These are phyloP conservation scores for Kodamaea sp. DNA, from an alignment of 1,139 yeast genomes.

Conservation along the genomic window DNA sequence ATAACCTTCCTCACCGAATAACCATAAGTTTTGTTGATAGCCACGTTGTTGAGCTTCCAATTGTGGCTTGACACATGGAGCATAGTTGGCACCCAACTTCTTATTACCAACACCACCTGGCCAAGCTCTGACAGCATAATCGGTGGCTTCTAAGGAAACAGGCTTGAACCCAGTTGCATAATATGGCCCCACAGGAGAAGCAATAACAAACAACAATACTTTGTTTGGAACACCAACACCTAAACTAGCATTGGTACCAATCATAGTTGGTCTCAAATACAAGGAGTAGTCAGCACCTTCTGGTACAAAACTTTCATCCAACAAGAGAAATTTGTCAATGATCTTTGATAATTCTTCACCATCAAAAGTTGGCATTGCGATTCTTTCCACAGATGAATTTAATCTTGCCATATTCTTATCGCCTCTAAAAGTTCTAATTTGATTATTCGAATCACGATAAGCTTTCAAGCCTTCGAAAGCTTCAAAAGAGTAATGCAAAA, in stretches of 20 bases:
- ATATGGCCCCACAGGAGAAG: slow-evolving; percentile 31
- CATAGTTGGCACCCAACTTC: slow-evolving; percentile 46
- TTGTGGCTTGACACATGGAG: slow-evolving; percentile 39
- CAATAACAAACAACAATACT: slow-evolving; percentile 36
- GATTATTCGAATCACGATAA: slow-evolving; percentile 26
- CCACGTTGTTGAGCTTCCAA: slow-evolving; percentile 34
- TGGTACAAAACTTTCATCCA: slow-evolving; percentile 31
- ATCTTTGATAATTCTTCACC: slow-evolving; percentile 34
- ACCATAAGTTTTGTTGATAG: slow-evolving; percentile 42
- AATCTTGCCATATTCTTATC: slow-evolving; percentile 38
- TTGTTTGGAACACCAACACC: slow-evolving; percentile 35
- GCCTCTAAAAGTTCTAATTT: slow-evolving; percentile 38
- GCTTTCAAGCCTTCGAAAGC: slow-evolving; percentile 31
- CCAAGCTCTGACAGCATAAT: slow-evolving; percentile 41
- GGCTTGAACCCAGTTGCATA: slow-evolving; percentile 33
- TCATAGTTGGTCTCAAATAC: slow-evolving; percentile 30
- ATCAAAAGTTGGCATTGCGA: slow-evolving; percentile 37
- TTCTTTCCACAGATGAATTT: slow-evolving; percentile 36
- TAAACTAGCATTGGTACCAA: slow-evolving; percentile 30
- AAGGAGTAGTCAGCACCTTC: slow-evolving; percentile 26
- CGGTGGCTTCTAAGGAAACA: slow-evolving; percentile 33
- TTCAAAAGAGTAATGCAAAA: slow-evolving; percentile 29
- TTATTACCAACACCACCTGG: slow-evolving; percentile 45
- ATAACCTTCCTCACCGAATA: slow-evolving; percentile 37
- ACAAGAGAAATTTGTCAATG: slow-evolving; percentile 29